A percentile compares a stretch with the other conserved stretches of the same genome.
Conservation (phyloP, 768 basidiomycete species). For the Phylloporus sp. region DNA sequence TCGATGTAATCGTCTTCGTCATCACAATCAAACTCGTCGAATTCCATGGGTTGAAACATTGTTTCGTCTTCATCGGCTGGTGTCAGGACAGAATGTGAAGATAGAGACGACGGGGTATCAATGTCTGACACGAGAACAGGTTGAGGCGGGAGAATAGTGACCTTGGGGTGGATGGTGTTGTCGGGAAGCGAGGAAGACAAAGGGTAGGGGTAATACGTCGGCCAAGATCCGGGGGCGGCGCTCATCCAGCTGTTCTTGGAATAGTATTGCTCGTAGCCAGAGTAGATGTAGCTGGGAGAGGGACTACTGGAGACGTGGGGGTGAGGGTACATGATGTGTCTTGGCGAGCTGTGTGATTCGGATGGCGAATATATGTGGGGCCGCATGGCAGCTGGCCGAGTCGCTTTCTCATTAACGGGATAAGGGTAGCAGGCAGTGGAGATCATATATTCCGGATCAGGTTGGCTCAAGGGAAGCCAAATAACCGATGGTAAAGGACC, state of each 20-base stretch:
- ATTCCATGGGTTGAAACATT: constrained; percentile 20
- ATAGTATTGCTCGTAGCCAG: constrained; percentile 22
- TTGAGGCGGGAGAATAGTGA: constrained; percentile 24
- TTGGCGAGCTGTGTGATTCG: constrained; percentile 18
- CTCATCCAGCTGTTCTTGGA: constrained; percentile 18
- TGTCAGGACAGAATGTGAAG: constrained; percentile 31
- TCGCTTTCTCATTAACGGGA: constrained; percentile 22
- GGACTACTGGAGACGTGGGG: constrained; percentile 16
- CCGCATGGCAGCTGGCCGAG: constrained; percentile 17
- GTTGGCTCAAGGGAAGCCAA: constrained; percentile 11
- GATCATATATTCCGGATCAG: constrained; percentile 30
- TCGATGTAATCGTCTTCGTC: constrained; percentile 31
- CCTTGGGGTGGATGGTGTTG: constrained; percentile 25
- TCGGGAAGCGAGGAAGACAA: constrained; percentile 17
- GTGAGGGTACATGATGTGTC: constrained; percentile 28
- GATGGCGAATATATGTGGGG: constrained; percentile 33
- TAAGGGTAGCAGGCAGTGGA: constrained; percentile 29
- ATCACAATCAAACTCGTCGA: constrained; percentile 32
- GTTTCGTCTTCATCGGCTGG: constrained; percentile 16
- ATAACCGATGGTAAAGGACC: constrained; percentile 16
- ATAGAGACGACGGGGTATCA: constrained; percentile 30
- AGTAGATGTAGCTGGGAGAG: constrained; percentile 20
- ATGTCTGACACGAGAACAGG: constrained; percentile 23
- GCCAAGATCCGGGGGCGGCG: constrained; percentile 17
- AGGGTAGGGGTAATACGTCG: constrained; percentile 13